Percentiles rank a stretch among this genome's conserved stretches.
phyloP scores from a whole-genome alignment of 2,329 filamentous ascomycete genomes.

The Colletotrichum lupini region DNA sequence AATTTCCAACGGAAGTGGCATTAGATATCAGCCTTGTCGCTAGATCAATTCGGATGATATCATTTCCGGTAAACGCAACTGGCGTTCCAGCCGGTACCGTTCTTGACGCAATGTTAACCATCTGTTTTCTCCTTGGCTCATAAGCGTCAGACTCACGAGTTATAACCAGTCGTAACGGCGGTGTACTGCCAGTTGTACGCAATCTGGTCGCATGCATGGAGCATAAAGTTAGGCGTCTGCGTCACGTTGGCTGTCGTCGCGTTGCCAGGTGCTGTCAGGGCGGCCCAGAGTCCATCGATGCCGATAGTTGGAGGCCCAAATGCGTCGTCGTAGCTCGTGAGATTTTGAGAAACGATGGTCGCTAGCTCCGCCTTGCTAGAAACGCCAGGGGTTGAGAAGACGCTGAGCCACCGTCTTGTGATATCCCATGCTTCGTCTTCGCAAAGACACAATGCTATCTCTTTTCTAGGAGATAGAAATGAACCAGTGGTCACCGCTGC shows the following conservation, averaged over 20 bases:
- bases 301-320: background rate
- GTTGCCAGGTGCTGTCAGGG: background rate
- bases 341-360: slow-evolving; percentile 3
- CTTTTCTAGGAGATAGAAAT: background rate
- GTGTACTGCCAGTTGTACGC: slow-evolving; percentile 24
- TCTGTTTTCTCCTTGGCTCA: slow-evolving; percentile 11
- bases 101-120: slow-evolving; percentile 41
- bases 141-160: background rate
- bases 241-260: slow-evolving; percentile 8
- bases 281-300: slow-evolving; percentile 19
- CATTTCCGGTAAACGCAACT: slow-evolving; percentile 19
- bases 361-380: slow-evolving; percentile 21
- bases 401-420: slow-evolving; percentile 18
- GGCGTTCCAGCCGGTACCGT: background rate
- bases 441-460: slow-evolving; percentile 12
- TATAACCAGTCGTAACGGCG: slow-evolving; percentile 2
- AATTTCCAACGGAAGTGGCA: slow-evolving; percentile 16
- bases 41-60: slow-evolving; percentile 1
- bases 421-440: slow-evolving; percentile 22
- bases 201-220: slow-evolving; percentile 23
- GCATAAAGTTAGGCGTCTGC: slow-evolving; percentile 3
- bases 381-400: slow-evolving; percentile 9
- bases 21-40: slow-evolving; percentile 13
- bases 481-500: background rate
- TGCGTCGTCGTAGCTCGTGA: slow-evolving; percentile 24